A percentile compares a stretch with the other conserved stretches of the same genome.
Evolutionary conservation across 2,329 filamentous ascomycete species (phyloP).

Genomic region (Balansia obtecta): DNA sequence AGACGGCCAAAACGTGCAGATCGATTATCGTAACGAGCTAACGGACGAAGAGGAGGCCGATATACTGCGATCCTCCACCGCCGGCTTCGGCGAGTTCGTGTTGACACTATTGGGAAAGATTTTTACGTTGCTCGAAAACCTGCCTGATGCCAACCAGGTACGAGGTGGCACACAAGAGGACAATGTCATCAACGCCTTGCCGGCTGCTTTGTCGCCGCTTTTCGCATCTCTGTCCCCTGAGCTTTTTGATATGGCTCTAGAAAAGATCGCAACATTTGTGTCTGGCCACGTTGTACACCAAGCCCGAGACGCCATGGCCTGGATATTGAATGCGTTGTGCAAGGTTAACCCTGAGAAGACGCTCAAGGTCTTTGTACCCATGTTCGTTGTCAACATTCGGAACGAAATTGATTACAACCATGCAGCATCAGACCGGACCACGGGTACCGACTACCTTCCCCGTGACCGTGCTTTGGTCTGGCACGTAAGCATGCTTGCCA

Average conservation of each 20-base stretch:
- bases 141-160: slow-evolving; percentile 80
- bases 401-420: slow-evolving; percentile 96
- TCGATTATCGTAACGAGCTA: slow-evolving; percentile 75
- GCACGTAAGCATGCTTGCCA: slow-evolving; percentile 94
- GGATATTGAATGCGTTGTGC: slow-evolving; percentile 92
- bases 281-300: slow-evolving; percentile 93
- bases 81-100: slow-evolving; percentile 86
- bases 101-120: slow-evolving; percentile 84
- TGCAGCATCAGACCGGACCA: slow-evolving; percentile 87
- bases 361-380: slow-evolving; percentile 78
- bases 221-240: slow-evolving; percentile 86
- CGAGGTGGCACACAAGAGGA: slow-evolving; percentile 90
- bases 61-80: slow-evolving; percentile 86
- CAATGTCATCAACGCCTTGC: slow-evolving; percentile 90
- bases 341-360: slow-evolving; percentile 94
- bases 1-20: slow-evolving; percentile 70
- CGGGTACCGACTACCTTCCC: slow-evolving; percentile 83
- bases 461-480: slow-evolving; percentile 88
- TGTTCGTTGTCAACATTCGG: slow-evolving; percentile 81
- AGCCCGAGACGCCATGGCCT: slow-evolving; percentile 93
- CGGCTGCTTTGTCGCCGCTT: slow-evolving; percentile 79
- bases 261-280: slow-evolving; percentile 87
- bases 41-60: slow-evolving; percentile 75
- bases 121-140: slow-evolving; percentile 87
- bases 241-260: slow-evolving; percentile 80